Conservation (phyloP, 1,284 basidiomycete genomes). For the Mycena citricolor region DNA sequence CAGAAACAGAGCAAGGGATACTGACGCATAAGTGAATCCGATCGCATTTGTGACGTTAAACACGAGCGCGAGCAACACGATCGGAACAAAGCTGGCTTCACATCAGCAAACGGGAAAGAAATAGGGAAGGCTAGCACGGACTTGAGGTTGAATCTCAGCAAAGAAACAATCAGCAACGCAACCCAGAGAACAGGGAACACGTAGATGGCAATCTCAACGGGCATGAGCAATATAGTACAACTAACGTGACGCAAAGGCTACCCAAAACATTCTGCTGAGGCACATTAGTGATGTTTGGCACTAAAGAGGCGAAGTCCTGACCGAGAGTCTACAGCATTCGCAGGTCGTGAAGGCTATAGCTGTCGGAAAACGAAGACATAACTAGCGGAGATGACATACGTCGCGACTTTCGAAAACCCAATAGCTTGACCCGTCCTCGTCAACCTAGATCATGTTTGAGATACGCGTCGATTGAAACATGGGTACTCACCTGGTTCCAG, state of each 20-base stretch:
- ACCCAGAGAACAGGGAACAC: conserved; percentile 88
- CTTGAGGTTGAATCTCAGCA: conserved; percentile 87
- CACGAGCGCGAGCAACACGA: conserved; percentile 83
- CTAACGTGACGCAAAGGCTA: conserved; percentile 33
- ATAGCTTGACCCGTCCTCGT: conserved; percentile 92
- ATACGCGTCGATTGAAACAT: not conserved
- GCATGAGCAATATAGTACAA: conserved; percentile 12
- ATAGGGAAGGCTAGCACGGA: conserved; percentile 39
- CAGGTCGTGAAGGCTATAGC: conserved; percentile 79
- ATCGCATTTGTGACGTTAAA: conserved; percentile 92
- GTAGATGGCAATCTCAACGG: conserved; percentile 77
- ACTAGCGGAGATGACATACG: conserved; percentile 46
- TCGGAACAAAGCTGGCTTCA: conserved; percentile 72
- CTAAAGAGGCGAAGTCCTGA: conserved; percentile 12
- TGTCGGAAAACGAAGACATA: conserved; percentile 10
- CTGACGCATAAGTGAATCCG: conserved; percentile 90
- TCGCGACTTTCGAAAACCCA: conserved; percentile 97
- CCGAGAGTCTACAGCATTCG: conserved; percentile 90
- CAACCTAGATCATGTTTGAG: conserved; percentile 53
- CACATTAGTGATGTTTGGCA: conserved; percentile 17
- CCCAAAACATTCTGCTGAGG: conserved; percentile 90
- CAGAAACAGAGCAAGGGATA: conserved; percentile 22
- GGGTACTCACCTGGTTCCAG: conserved; percentile 81
- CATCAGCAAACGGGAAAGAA: conserved; percentile 10
- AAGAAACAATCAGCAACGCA: conserved; percentile 80